These are phyloP conservation scores for Aegilops umbellulata DNA, from an alignment of 176 grass and related monocot genomes.

Conservation along the genomic window DNA sequence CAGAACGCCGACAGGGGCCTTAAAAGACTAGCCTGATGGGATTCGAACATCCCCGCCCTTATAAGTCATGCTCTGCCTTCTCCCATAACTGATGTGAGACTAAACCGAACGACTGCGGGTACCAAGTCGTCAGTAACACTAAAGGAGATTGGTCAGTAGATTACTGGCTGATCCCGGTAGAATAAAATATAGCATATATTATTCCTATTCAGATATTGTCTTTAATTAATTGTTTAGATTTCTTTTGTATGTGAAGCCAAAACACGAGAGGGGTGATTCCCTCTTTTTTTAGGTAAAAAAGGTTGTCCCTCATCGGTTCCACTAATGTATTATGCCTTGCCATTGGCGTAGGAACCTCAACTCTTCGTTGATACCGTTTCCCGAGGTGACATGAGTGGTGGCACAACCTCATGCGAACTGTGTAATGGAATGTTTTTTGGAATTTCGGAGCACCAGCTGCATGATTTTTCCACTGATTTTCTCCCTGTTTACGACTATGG, in stretches of 20 bases:
- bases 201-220: not conserved
- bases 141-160: no score
- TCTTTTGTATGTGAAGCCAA: not conserved
- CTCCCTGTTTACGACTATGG: not conserved
- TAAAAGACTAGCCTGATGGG: no score
- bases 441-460: not conserved
- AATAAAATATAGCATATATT: no score
- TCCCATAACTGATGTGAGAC: no score
- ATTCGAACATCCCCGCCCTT: no score
- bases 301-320: not conserved
- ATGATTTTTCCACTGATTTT: not conserved
- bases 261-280: not conserved
- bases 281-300: slow-evolving; percentile 28
- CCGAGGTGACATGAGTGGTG: slow-evolving; percentile 19
- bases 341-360: slow-evolving; percentile 33
- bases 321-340: slow-evolving; percentile 28
- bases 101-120: no score
- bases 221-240: not conserved
- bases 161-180: no score
- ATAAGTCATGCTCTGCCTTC: no score
- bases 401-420: not conserved
- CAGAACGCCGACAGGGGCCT: no score
- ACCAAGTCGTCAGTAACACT: no score
- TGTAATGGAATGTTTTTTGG: slow-evolving; percentile 20
- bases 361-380: slow-evolving; percentile 22